Evolutionary conservation across 208 protist species (phyloP).

Genomic region (Trypanosoma rangeli): DNA sequence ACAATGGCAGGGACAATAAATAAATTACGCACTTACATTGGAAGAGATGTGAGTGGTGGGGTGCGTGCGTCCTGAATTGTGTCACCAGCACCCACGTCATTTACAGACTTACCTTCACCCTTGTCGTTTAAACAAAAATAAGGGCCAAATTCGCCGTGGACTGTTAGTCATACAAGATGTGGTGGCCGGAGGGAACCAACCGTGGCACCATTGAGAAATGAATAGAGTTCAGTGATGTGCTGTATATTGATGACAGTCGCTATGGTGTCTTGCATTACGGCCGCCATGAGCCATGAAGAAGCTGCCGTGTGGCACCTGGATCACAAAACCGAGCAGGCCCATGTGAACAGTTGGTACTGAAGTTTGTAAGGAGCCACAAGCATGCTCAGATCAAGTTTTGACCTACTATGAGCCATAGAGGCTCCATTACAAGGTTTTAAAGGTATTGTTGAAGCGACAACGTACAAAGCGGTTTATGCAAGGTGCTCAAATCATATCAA

Average conservation of each 20-base stretch:
- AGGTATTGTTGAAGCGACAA: too few species aligned
- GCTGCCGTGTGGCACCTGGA: too few species aligned
- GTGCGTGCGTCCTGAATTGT: neutral
- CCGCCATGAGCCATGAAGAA: neutral
- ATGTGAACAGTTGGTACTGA: too few species aligned
- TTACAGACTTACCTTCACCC: neutral
- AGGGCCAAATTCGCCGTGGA: neutral
- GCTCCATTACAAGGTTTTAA: too few species aligned
- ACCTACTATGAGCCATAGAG: too few species aligned
- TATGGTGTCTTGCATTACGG: neutral
- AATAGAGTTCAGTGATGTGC: neutral
- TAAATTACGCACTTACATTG: too few species aligned
- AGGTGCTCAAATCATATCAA: too few species aligned
- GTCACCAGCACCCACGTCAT: neutral
- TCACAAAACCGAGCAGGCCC: too few species aligned
- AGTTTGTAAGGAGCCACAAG: neutral
- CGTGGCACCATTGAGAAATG: neutral
- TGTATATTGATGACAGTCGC: neutral
- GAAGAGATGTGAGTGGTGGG: too few species aligned
- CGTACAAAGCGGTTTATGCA: too few species aligned
- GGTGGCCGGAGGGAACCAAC: neutral
- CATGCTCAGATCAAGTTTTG: neutral
- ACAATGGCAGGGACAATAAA: too few species aligned
- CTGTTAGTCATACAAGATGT: neutral
- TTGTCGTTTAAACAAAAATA: neutral